Base-by-base conservation (phyloP, 192 early-diverging fungal species). In the Coemansia sp. region DNA sequence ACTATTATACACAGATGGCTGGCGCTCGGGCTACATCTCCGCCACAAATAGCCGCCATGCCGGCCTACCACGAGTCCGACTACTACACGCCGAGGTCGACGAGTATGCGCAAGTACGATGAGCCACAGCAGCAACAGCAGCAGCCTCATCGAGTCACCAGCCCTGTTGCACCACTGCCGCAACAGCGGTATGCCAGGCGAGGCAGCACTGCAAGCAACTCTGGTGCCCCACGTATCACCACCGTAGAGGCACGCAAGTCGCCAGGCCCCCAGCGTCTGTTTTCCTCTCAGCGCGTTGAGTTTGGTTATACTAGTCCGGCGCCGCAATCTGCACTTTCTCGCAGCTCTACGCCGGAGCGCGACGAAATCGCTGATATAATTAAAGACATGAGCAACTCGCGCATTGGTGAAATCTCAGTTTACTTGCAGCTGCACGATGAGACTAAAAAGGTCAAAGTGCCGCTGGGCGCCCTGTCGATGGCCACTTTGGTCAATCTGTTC, bases 401-500 rank as follows among this genome's bases (percentile, higher is more conserved):
- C 18, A 12, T n/a, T 52, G 38, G 42, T 14, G 21, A 17, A 17
- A 22, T 19, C 17, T 18, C 2, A 2, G 65, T 90, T 19, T 87
- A 72, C 59, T 53, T 90, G 27, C 83, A 89, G 70, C 66, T 90
- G 1, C 82, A 75, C 2, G 86, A 89, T 48, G 80, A 84, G 12
- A 74, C 79, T 3, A 87, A 89, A 46, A 82, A 83, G 56, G 78
- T 80, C 0, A 47, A 24, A 12, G 78, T 86, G 23, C 59, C 67
- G 27, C 87, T 82, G 10, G 78, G 81, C 9, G 63, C 4, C 2
- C 52, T 84, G 25, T 84, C 81, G 30, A 69, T 82, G 18, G 78
- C 86, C 8, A 73, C 79, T 0, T 64, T 90, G n/a, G 62, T 80
- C 44, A 86, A 88, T 73, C 52, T 90, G 39, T 90, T 90, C 64